Percentiles rank a stretch among this genome's conserved stretches.
Conservation (phyloP, 805 yeast species). For the Aciculoconidium aculeatum region DNA sequence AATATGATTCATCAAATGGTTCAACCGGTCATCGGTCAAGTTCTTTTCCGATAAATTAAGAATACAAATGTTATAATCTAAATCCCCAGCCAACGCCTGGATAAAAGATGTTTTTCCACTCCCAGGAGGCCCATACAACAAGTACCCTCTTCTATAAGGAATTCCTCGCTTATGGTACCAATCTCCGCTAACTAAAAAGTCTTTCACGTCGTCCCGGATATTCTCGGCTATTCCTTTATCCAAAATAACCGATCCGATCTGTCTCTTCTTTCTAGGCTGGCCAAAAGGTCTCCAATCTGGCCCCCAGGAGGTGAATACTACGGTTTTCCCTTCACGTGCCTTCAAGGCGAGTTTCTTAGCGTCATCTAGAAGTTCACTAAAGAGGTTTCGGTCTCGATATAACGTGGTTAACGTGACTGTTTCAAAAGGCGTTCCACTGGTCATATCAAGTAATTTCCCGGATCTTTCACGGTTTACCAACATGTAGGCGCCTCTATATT, state of each 20-base stretch:
- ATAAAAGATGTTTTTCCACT: constrained; percentile 94
- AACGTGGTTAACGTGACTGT: constrained; percentile 91
- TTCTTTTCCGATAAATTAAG: constrained; percentile 86
- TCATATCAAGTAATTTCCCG: constrained; percentile 80
- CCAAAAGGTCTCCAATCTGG: constrained; percentile 99
- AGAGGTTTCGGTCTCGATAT: constrained; percentile 69
- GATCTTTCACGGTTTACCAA: constrained; percentile 86
- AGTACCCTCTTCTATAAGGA: constrained; percentile 92
- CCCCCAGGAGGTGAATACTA: constrained; percentile 90
- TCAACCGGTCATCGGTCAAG: constrained; percentile 88
- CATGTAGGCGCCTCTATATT: constrained; percentile 83
- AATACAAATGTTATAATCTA: constrained; percentile 93
- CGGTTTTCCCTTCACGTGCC: constrained; percentile 88
- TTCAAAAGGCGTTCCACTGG: constrained; percentile 91
- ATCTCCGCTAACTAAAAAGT: constrained; percentile 69
- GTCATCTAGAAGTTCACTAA: constrained; percentile 67
- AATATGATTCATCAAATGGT: constrained; percentile 92
- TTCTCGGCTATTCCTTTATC: constrained; percentile 67
- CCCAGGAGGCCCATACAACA: constrained; percentile 96
- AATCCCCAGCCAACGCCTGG: constrained; percentile 93
- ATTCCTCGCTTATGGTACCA: constrained; percentile 98
- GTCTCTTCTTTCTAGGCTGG: constrained; percentile 82
- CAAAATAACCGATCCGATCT: constrained; percentile 78
- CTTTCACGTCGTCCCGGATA: constrained; percentile 67
- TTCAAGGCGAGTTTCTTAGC: constrained; percentile 80